A percentile compares a stretch with the other conserved stretches of the same genome.
These are phyloP conservation scores for Vickermania spadyakhi DNA, from an alignment of 208 protist genomes.

Conservation along the genomic window DNA sequence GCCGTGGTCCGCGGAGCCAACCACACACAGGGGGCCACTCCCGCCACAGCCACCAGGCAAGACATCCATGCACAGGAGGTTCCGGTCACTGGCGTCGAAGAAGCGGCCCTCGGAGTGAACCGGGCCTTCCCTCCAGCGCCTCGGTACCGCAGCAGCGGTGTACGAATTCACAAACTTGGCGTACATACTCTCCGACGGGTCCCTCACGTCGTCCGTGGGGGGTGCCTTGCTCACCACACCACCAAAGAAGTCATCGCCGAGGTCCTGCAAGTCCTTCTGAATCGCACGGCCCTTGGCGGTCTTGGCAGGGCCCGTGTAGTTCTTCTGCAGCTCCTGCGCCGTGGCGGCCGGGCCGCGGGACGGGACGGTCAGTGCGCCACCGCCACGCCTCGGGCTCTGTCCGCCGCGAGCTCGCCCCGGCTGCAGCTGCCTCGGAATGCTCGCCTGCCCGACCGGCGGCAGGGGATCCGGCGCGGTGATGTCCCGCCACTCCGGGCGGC, in stretches of 20 bases:
- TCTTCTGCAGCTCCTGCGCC: constrained; percentile 22
- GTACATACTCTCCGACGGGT: background rate
- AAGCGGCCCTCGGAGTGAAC: constrained; percentile 23
- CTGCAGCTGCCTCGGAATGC: background rate
- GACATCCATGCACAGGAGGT: constrained; percentile 87
- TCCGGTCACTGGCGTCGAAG: constrained; percentile 75
- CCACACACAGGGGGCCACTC: constrained; percentile 28
- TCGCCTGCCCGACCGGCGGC: background rate
- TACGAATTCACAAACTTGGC: constrained; percentile 13
- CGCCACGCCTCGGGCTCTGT: background rate
- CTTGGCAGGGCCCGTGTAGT: constrained; percentile 17
- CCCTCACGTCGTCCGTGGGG: constrained; percentile 1
- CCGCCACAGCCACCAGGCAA: background rate
- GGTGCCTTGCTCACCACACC: constrained; percentile 13
- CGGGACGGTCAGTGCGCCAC: constrained; percentile 1
- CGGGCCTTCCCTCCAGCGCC: constrained; percentile 39
- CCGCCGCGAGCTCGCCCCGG: background rate
- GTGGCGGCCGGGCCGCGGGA: constrained; percentile 10
- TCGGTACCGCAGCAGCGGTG: constrained; percentile 7
- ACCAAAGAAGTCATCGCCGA: constrained; percentile 56
- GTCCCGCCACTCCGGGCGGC: background rate
- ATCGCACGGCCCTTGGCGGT: constrained; percentile 29
- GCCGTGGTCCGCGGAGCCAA: constrained; percentile 81
- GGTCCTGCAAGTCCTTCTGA: constrained; percentile 35
- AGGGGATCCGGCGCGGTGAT: background rate